A percentile compares a stretch with the other conserved stretches of the same genome.
Conservation (phyloP, 495 filamentous ascomycete species). For the Ramalina peruviana region DNA sequence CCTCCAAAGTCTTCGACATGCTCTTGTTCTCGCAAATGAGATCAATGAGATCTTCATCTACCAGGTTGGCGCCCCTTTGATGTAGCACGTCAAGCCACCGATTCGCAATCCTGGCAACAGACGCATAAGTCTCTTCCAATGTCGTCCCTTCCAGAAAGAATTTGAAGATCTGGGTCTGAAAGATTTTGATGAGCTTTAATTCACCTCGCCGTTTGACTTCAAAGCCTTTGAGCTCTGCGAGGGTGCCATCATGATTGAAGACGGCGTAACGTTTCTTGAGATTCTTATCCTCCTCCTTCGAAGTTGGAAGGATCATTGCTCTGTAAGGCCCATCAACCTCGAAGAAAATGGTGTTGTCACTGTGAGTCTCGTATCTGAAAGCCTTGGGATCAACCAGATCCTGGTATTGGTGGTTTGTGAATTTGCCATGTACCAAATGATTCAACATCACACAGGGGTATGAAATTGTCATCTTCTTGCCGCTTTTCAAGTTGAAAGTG, state of each 20-base stretch:
- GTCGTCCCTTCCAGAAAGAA: conserved; percentile 91
- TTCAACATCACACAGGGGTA: conserved; percentile 99
- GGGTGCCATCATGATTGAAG: conserved; percentile 91
- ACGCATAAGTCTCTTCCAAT: conserved; percentile 73
- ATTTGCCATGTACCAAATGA: conserved; percentile 85
- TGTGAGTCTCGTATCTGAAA: conserved; percentile 86
- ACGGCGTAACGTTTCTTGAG: conserved; percentile 98
- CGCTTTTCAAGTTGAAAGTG: conserved; percentile 81
- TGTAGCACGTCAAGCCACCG: conserved; percentile 90
- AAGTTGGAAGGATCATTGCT: conserved; percentile 95
- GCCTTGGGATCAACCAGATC: conserved; percentile 63
- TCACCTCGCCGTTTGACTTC: conserved; percentile 97
- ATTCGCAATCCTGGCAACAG: conserved; percentile 92
- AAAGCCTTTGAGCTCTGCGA: conserved; percentile 97
- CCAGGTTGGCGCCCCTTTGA: conserved; percentile 69
- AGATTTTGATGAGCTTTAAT: conserved; percentile 98
- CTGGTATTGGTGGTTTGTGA: conserved; percentile 97
- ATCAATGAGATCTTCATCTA: conserved; percentile 94
- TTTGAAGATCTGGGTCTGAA: conserved; percentile 97
- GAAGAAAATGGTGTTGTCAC: conserved; percentile 98
- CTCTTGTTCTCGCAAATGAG: conserved; percentile 97
- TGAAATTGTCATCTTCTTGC: conserved; percentile 88
- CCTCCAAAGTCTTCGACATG: conserved; percentile 91
- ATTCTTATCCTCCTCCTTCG: conserved; percentile 98
- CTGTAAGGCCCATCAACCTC: conserved; percentile 96